These are phyloP conservation scores for Pholiota adiposa DNA, from an alignment of 1,284 basidiomycete species.

Conservation along the genomic window DNA sequence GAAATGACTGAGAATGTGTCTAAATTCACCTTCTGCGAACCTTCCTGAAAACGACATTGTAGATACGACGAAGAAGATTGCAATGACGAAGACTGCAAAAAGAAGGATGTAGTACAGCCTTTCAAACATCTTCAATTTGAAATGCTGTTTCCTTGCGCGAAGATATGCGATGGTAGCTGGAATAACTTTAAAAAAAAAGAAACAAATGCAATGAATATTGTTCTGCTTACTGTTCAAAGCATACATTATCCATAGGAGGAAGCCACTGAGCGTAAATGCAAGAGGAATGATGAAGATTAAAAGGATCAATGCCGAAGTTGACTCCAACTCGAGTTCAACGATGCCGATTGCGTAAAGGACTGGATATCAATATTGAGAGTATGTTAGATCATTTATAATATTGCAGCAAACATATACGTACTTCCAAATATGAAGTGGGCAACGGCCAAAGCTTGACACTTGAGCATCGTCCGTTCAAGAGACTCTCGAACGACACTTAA, in stretches of 20 bases:
- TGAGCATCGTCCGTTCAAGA: slow-evolving; percentile 79
- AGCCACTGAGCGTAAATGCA: slow-evolving; percentile 91
- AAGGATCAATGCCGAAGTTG: slow-evolving; percentile 78
- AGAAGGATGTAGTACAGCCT: slow-evolving; percentile 89
- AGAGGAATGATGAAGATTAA: slow-evolving; percentile 91
- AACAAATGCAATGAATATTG: neutral
- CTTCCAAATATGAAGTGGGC: slow-evolving; percentile 95
- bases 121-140: slow-evolving; percentile 88
- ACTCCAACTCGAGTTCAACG: slow-evolving; percentile 90
- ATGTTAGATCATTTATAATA: neutral
- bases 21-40: slow-evolving; percentile 75
- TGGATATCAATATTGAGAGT: slow-evolving; percentile 32
- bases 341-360: slow-evolving; percentile 92
- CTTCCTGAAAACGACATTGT: slow-evolving; percentile 91
- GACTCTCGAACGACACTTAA: slow-evolving; percentile 84
- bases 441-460: slow-evolving; percentile 75
- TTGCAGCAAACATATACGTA: slow-evolving; percentile 35
- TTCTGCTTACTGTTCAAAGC: slow-evolving; percentile 75
- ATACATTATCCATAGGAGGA: slow-evolving; percentile 95
- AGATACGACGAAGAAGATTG: slow-evolving; percentile 91
- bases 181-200: neutral
- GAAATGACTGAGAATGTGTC: slow-evolving; percentile 1
- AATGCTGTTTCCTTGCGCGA: slow-evolving; percentile 81
- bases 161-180: slow-evolving; percentile 87
- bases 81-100: slow-evolving; percentile 82